Conservation (phyloP, 495 filamentous ascomycete species). For the Xylona heveae region DNA sequence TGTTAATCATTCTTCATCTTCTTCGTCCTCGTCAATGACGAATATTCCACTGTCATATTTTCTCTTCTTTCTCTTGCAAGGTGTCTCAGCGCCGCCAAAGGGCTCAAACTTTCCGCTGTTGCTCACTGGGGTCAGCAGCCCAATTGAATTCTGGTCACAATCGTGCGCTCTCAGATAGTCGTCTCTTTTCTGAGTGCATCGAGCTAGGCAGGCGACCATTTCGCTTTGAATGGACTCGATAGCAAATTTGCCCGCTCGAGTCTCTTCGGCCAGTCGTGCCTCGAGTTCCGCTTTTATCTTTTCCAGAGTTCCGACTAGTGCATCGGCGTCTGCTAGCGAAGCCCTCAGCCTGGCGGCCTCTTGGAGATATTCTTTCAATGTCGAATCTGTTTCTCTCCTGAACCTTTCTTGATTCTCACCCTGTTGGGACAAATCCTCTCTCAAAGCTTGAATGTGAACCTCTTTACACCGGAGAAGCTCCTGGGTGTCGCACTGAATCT, state of each 20-base stretch:
- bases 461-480: no score
- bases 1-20: no score
- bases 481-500: no score
- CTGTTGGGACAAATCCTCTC: not conserved
- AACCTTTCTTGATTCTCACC: not conserved
- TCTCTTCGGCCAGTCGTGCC: constrained; percentile 1
- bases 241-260: not conserved
- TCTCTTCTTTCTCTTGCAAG: not conserved
- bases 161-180: constrained; percentile 1
- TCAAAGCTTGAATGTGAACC: not conserved
- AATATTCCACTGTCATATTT: constrained; percentile 6
- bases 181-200: constrained; percentile 1
- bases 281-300: constrained; percentile 3
- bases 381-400: not conserved
- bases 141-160: not conserved
- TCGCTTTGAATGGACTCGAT: constrained; percentile 4
- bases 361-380: not conserved
- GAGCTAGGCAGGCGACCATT: constrained; percentile 2
- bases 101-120: not conserved
- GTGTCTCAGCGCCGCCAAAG: not conserved
- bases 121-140: constrained; percentile 1
- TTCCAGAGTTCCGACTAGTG: constrained; percentile 1
- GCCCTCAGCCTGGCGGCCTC: constrained; percentile 2
- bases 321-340: constrained; percentile 1
- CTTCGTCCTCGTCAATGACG: constrained; percentile 4